These are phyloP conservation scores for Tetrahymena malaccensis DNA, from an alignment of 73 alveolate species.

Conservation along the genomic window DNA sequence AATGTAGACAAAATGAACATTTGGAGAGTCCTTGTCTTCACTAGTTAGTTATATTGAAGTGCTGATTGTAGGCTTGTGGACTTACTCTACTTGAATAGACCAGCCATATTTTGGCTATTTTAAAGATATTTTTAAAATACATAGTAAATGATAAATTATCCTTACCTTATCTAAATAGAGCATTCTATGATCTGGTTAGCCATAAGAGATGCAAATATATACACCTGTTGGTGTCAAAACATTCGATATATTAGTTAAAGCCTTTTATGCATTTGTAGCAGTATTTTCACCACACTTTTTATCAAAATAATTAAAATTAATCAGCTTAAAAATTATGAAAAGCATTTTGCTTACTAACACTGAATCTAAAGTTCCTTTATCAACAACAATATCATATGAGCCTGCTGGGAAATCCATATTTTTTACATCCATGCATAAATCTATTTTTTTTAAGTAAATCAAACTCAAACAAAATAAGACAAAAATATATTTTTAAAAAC, in stretches of 20 bases:
- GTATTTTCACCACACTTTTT: conserved; percentile 89
- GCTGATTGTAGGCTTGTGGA: conserved; percentile 87
- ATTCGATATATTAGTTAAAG: conserved; percentile 80
- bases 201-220: conserved; percentile 89
- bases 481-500: no score
- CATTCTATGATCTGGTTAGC: conserved; percentile 84
- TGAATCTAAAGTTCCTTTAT: conserved; percentile 91
- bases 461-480: no score
- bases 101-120: conserved; percentile 1
- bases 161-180: conserved; percentile 80
- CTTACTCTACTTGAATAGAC: conserved; percentile 71
- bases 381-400: conserved; percentile 85
- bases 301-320: background rate
- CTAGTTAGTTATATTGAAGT: conserved; percentile 77
- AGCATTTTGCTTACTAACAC: conserved; percentile 36
- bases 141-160: conserved; percentile 45
- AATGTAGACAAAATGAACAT: conserved; percentile 90
- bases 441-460: background rate
- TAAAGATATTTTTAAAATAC: background rate
- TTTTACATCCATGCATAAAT: conserved; percentile 84
- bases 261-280: conserved; percentile 83
- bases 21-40: conserved; percentile 91
- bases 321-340: background rate
- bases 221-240: conserved; percentile 92
- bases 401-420: conserved; percentile 76